Evolutionary conservation across 768 basidiomycete species (phyloP).

Genomic region (Mycena amicta): DNA sequence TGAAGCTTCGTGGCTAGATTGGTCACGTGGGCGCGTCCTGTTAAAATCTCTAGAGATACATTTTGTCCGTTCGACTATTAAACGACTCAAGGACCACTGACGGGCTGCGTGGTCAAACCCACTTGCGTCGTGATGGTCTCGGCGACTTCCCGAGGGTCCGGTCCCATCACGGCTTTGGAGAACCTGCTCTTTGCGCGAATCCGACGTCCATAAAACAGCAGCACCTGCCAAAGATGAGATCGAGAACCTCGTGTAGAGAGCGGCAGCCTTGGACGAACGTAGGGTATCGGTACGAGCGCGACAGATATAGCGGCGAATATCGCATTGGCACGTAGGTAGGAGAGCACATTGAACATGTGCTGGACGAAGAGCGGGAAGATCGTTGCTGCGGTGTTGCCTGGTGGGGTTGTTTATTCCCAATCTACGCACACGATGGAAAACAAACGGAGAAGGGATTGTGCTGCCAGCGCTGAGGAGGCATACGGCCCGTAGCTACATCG

Average conservation of each 20-base stretch:
- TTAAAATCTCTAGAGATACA: no score
- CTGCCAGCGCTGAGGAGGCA: constrained; percentile 71
- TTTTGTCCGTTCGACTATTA: no score
- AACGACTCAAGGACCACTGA: neutral
- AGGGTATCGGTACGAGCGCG: constrained; percentile 62
- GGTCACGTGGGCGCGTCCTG: no score
- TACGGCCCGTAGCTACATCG: constrained; percentile 53
- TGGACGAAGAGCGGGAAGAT: constrained; percentile 66
- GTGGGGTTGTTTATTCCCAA: neutral
- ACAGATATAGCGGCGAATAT: constrained; percentile 56
- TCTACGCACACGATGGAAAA: neutral
- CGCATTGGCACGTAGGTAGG: constrained; percentile 63
- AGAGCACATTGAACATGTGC: constrained; percentile 58
- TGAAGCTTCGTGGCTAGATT: no score
- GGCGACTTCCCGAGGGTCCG: neutral
- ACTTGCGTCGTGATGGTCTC: neutral
- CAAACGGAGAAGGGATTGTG: constrained; percentile 40
- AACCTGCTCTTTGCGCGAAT: constrained; percentile 45
- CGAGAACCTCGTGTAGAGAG: neutral
- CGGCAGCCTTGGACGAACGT: constrained; percentile 39
- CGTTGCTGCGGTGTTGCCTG: constrained; percentile 44
- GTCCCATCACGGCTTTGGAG: constrained; percentile 29
- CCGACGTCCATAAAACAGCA: constrained; percentile 45
- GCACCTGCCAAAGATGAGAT: constrained; percentile 27
- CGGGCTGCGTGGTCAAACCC: neutral